Evolutionary conservation across 2,329 filamentous ascomycete species (phyloP).

Genomic region (Cordyceps cicadae): DNA sequence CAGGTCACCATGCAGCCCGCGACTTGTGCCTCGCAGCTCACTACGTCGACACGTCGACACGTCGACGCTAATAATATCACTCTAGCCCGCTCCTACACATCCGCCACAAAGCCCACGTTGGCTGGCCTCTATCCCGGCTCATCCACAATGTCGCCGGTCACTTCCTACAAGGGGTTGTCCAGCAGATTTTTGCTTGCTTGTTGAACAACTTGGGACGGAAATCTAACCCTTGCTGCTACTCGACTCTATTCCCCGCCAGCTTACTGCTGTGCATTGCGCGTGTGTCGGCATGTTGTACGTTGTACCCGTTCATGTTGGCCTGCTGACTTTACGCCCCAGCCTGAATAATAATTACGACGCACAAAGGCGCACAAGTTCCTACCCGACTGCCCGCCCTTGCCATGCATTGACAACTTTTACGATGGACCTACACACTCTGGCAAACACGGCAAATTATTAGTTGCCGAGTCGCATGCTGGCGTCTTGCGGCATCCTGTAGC

Average conservation of each 20-base stretch:
- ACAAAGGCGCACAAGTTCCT: neutral
- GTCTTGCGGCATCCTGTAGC: neutral
- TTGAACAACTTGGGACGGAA: neutral
- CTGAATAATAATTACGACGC: neutral
- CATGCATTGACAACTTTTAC: neutral
- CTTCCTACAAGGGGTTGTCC: neutral
- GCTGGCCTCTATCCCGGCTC: neutral
- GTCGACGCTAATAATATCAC: neutral
- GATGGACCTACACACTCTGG: too few relatives aligned
- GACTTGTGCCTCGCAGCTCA: neutral
- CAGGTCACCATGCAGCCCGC: neutral
- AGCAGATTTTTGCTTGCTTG: neutral
- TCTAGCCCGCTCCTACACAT: neutral
- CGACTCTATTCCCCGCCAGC: neutral
- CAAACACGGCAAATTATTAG: too few relatives aligned
- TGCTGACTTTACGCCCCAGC: neutral
- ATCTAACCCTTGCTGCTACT: neutral
- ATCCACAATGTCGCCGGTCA: neutral
- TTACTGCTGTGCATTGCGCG: neutral
- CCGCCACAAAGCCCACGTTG: constrained; percentile 1
- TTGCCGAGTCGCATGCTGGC: too few relatives aligned
- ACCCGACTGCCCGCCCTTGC: neutral
- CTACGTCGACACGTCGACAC: neutral
- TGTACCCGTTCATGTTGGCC: neutral
- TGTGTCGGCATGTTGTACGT: neutral